These are phyloP conservation scores for Pseudozyma sp. DNA, from an alignment of 1,284 basidiomycete genomes.

Conservation along the genomic window DNA sequence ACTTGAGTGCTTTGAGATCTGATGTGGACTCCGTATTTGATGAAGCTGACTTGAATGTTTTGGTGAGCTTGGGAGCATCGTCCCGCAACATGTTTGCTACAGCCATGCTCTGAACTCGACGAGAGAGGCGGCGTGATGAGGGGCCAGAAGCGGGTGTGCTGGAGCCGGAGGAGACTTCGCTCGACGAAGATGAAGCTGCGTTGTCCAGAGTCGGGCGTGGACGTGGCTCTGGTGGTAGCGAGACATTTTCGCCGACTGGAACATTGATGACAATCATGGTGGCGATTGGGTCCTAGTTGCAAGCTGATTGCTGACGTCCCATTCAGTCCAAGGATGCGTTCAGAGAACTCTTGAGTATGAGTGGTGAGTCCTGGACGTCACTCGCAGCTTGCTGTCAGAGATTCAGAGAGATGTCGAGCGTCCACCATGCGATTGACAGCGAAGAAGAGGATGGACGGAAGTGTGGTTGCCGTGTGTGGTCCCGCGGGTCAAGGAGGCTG, in stretches of 20 bases:
- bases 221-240: conserved; percentile 44
- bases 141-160: conserved; percentile 13
- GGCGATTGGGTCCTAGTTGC: neutral
- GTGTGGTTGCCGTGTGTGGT: too few species aligned
- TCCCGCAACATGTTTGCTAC: conserved; percentile 29
- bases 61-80: conserved; percentile 14
- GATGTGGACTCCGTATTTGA: conserved; percentile 22
- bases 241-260: conserved; percentile 24
- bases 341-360: too few species aligned
- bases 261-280: conserved; percentile 48
- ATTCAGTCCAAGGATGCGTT: too few species aligned
- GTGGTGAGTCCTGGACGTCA: too few species aligned
- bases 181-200: conserved; percentile 1
- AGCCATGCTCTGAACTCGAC: conserved; percentile 46
- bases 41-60: neutral
- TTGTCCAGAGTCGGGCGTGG: conserved; percentile 16
- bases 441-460: too few species aligned
- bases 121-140: conserved; percentile 35
- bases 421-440: too few species aligned
- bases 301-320: too few species aligned
- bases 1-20: conserved; percentile 52
- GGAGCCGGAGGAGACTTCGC: conserved; percentile 22
- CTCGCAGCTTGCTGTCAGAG: too few species aligned
- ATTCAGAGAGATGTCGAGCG: too few species aligned
- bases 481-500: too few species aligned